Percentiles rank a stretch among this genome's conserved stretches.
phyloP scores from a whole-genome alignment of 1,139 yeast genomes.

The Arxiozyma slooffiae region DNA sequence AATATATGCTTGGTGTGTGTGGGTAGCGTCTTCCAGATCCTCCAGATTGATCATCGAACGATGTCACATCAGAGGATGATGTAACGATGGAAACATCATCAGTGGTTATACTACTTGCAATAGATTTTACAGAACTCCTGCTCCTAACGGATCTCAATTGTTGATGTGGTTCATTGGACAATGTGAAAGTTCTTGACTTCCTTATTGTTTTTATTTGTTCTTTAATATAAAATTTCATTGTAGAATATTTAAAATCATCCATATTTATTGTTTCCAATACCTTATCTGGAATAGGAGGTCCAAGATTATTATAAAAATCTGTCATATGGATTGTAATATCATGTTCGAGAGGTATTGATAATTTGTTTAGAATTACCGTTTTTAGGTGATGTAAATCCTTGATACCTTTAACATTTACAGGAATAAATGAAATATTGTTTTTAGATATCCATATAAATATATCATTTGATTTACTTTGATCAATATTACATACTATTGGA shows the following conservation, averaged over 20 bases:
- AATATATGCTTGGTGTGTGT: constrained; percentile 28
- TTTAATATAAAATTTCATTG: constrained; percentile 38
- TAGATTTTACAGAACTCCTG: constrained; percentile 23
- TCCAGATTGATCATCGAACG: constrained; percentile 24
- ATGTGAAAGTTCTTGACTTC: constrained; percentile 11
- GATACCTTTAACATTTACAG: constrained; percentile 37
- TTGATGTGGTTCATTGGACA: constrained; percentile 10
- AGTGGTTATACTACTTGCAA: constrained; percentile 17
- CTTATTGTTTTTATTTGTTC: constrained; percentile 29
- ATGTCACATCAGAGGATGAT: constrained; percentile 27
- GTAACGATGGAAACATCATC: constrained; percentile 26
- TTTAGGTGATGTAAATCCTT: constrained; percentile 32
- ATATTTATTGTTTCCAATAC: constrained; percentile 39
- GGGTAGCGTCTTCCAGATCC: constrained; percentile 25
- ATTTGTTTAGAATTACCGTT: constrained; percentile 32
- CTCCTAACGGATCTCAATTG: constrained; percentile 17
- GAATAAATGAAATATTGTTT: constrained; percentile 47
- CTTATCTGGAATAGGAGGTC: constrained; percentile 46
- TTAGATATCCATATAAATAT: constrained; percentile 45
- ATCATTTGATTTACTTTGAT: constrained; percentile 12
- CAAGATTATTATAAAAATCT: constrained; percentile 57
- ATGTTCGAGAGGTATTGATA: constrained; percentile 34
- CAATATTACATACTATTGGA: constrained; percentile 27
- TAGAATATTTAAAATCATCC: constrained; percentile 31
- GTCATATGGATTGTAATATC: constrained; percentile 56